Conservation (phyloP, 2,329 filamentous ascomycete species). For the Periglandula ipomoeae region DNA sequence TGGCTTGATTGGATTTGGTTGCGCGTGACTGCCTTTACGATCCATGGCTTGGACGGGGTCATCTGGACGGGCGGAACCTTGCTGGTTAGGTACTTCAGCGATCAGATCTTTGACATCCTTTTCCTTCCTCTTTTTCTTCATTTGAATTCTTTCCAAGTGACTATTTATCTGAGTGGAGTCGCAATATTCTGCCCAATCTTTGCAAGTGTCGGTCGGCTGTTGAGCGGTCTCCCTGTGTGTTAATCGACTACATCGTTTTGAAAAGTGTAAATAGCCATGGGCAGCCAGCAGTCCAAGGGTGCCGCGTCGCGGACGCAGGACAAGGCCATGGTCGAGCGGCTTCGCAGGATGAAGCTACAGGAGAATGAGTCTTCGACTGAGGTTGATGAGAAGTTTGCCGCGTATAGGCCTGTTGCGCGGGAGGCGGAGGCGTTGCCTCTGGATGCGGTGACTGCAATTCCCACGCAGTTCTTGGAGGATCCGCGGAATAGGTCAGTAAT, state of each 20-base stretch:
- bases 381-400: constrained; percentile 15
- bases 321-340: constrained; percentile 35
- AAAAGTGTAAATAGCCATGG: constrained; percentile 25
- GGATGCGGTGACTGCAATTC: constrained; percentile 46
- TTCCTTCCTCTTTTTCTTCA: neutral
- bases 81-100: neutral
- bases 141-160: neutral
- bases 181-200: too few relatives aligned
- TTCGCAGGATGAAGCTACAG: constrained; percentile 36
- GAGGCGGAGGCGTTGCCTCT: constrained; percentile 40
- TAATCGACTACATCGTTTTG: too few relatives aligned
- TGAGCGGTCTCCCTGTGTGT: too few relatives aligned
- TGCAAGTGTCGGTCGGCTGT: too few relatives aligned
- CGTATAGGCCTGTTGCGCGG: constrained; percentile 11
- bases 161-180: neutral
- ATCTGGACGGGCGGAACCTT: neutral
- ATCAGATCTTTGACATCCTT: too few relatives aligned
- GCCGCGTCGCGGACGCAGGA: constrained; percentile 23
- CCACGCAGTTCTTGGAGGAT: constrained; percentile 52
- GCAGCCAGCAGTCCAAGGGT: constrained; percentile 33
- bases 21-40: neutral
- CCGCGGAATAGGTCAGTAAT: constrained; percentile 52
- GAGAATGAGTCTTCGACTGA: constrained; percentile 37
- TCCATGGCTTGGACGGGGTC: neutral
- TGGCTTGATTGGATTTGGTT: neutral